Evolutionary conservation across 169 alveolate genomes (phyloP).

Genomic region (Eimeria maxima): DNA sequence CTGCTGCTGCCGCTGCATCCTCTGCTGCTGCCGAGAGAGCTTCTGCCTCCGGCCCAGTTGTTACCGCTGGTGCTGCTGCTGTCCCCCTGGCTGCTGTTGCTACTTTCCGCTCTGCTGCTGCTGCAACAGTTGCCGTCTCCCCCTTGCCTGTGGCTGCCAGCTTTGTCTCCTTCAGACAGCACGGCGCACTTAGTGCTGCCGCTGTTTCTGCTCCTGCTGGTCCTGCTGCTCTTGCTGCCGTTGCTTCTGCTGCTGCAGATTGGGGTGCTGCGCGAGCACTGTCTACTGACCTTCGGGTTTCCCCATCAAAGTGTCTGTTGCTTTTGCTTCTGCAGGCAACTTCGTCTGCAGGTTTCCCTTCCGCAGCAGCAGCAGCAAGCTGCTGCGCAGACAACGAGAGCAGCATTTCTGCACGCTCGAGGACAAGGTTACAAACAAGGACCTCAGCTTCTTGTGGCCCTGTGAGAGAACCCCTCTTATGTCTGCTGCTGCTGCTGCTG

Average conservation of each 20-base stretch:
- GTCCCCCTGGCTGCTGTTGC: background rate
- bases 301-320: background rate
- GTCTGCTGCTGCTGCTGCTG: slow-evolving; percentile 38
- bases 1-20: slow-evolving; percentile 23
- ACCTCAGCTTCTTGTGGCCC: background rate
- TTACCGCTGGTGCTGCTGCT: background rate
- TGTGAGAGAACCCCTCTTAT: background rate
- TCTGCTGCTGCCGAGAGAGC: background rate
- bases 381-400: slow-evolving; percentile 33
- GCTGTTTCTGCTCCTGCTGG: background rate
- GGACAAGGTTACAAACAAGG: background rate
- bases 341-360: background rate
- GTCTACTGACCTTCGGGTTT: background rate
- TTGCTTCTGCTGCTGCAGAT: no score
- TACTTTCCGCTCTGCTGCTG: background rate
- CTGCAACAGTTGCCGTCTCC: background rate
- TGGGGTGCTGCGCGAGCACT: background rate
- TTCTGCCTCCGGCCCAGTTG: background rate
- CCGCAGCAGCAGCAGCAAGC: background rate
- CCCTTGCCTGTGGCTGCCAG: background rate
- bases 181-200: background rate
- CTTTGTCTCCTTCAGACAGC: background rate
- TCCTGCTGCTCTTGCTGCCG: no score
- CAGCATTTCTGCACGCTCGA: slow-evolving; percentile 33
- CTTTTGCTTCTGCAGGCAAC: background rate